A percentile compares a stretch with the other conserved stretches of the same genome.
Conservation (phyloP, 306 rosid genomes). For the Cotoneaster glaucophyllus region DNA sequence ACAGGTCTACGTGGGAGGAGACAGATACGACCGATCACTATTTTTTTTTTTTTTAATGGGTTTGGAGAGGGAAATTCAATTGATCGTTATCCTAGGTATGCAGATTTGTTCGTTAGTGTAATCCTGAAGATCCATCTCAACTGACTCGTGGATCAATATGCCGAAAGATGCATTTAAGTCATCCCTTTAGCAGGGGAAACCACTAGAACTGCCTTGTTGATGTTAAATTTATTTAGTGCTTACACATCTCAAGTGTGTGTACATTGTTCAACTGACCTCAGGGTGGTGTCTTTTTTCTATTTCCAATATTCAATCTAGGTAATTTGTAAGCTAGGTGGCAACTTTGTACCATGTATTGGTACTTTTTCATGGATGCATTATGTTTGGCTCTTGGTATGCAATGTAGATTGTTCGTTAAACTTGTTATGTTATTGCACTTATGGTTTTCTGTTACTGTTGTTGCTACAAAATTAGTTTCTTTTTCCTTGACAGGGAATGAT, state of each 20-base stretch:
- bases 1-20: neutral
- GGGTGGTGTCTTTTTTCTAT: neutral
- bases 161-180: neutral
- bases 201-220: neutral
- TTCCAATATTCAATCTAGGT: neutral
- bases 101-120: neutral
- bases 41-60: neutral
- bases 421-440: neutral
- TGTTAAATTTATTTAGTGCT: neutral
- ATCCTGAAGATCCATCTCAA: neutral
- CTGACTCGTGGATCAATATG: neutral
- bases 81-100: neutral
- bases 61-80: neutral
- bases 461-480: constrained; percentile 8
- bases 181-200: neutral
- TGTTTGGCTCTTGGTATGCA: neutral
- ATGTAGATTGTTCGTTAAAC: neutral
- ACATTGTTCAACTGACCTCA: neutral
- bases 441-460: constrained; percentile 18
- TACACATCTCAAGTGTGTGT: neutral
- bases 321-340: neutral
- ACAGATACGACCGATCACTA: neutral
- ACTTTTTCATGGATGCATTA: neutral
- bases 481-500: constrained; percentile 56
- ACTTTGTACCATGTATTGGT: neutral